phyloP scores from a whole-genome alignment of 2,329 filamentous ascomycete genomes.

The Camptophora hylomeconis region DNA sequence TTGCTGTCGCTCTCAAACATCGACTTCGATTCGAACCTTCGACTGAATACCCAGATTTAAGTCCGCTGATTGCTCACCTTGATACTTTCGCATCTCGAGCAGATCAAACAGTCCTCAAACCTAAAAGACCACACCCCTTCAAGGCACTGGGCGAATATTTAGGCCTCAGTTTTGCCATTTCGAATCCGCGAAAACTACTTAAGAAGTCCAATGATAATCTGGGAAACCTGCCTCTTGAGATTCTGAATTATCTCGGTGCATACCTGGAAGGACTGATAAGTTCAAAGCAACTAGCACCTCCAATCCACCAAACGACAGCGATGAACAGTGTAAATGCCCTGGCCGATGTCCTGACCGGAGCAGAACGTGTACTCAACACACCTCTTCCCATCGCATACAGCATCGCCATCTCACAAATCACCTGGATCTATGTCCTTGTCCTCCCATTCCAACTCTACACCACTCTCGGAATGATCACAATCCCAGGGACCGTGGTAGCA shows the following conservation, averaged over 20 bases:
- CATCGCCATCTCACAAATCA: slow-evolving; percentile 76
- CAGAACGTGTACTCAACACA: slow-evolving; percentile 68
- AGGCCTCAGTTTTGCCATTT: slow-evolving; percentile 61
- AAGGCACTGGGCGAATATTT: slow-evolving; percentile 60
- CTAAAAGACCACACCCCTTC: slow-evolving; percentile 38
- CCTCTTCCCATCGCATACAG: slow-evolving; percentile 72
- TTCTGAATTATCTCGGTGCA: slow-evolving; percentile 57
- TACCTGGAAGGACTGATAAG: slow-evolving; percentile 50
- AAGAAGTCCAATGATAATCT: slow-evolving; percentile 61
- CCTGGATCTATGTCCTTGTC: slow-evolving; percentile 69
- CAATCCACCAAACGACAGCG: slow-evolving; percentile 24
- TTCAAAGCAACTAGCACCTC: slow-evolving; percentile 22
- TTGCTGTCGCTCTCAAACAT: slow-evolving; percentile 67
- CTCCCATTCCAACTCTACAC: slow-evolving; percentile 67
- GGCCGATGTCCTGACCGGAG: slow-evolving; percentile 59
- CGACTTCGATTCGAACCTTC: slow-evolving; percentile 74
- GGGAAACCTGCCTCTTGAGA: slow-evolving; percentile 73
- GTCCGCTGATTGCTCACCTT: slow-evolving; percentile 56
- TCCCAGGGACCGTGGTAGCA: slow-evolving; percentile 58
- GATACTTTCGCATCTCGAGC: slow-evolving; percentile 59
- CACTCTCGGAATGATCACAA: slow-evolving; percentile 57
- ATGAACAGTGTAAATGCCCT: slow-evolving; percentile 50
- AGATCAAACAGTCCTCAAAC: slow-evolving; percentile 24
- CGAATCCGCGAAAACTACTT: slow-evolving; percentile 64
- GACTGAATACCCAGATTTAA: slow-evolving; percentile 61